Base-by-base conservation (phyloP, 2,329 filamentous ascomycete species). In the Pestalotiopsis sp. region DNA sequence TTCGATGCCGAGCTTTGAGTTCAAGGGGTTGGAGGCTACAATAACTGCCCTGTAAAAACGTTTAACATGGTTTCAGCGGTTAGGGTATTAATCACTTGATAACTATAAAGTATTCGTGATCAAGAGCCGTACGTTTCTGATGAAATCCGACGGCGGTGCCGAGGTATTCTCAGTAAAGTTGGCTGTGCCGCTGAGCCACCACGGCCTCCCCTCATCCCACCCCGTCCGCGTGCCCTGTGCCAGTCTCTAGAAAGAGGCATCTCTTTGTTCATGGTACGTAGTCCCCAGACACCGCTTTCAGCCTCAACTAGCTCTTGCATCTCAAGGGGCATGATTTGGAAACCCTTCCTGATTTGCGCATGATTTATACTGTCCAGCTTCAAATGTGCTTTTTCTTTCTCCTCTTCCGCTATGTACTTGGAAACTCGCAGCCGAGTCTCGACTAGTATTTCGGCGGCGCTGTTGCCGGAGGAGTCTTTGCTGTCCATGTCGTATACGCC, bases 1-100 rank as follows among this genome's bases (percentile, higher is more conserved):
- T 68, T 70, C 69, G 68, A 73, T 72, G 70, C 71, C 70, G 66
- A 73, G 69, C 68, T 49, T 67, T 67, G 60, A 70, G 62, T 73
- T 71, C 57, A 72, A 73, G 62, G 71, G 71, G 61, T 70, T 72
- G 66, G 69, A 72, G 69, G 71, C 68, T 71, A 72, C 63, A 63
- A 66, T 72, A 57, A 71, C 64, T 71, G 64, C 67, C 67, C 38
- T 69, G 65, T 72, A 52, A 71, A 66, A 68, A 70, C 66, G 67
- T 68, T 63, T 57, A 72, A 6, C 25, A 59, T 59, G 9, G 20
- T 59, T 31, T 17, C 57, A 59, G 9, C n/a, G 25, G 11, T 1
- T 6, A 27, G 36, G 36, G 12, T 1, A n/a, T 36, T 1, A 14
- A 59, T 59, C 25, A n/a, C 56, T 1, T 20, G 23, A 25, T 13